Base-by-base conservation (phyloP, 2,329 filamentous ascomycete species). In the Clonostachys chloroleuca region DNA sequence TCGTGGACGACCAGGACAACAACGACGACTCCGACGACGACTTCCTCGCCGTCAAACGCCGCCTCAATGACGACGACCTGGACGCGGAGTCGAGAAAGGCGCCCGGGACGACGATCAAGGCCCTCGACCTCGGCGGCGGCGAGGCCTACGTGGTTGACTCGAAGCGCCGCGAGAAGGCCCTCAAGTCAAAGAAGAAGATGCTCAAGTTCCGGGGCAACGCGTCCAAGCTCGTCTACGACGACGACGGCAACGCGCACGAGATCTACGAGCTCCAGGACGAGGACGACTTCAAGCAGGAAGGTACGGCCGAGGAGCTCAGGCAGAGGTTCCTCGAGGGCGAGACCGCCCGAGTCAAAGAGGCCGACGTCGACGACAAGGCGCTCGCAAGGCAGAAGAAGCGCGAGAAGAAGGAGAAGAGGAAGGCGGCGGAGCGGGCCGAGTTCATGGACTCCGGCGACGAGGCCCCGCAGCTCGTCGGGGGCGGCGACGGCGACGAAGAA, bases 101-200 rank as follows among this genome's bases (percentile, higher is more conserved):
- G 4, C 37, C 44, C 18, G 40, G 47, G 40, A 30, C 41, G n/a
- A 34, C 40, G 1, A 17, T 34, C 47, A 87, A 84, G 66, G 75
- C 84, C 3, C 76, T 96, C 43, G 77, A 86, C 2, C 75, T 87
- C 12, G 84, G 85, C 40, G 84, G 85, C 51, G 82, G 87, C 43
- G 81, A 87, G 30, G 81, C 89, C 3, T 76, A 96, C 41, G 72
- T 96, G 17, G 83, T 99, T 52, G 94, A 99, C 71, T 96, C 91
- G 12, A 95, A 97, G 66, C 89, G 94, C 20, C 86, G 91, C 55
- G 92, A 96, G 69, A 97, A 96, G 72, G 80, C 96, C n/a, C 80
- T 97, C 54, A 87, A 87, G 60, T 95, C 89, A 17, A 97, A 96
- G 77, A 96, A 96, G 77, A 88, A 95, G 67, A 80, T 96, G 54